Base-by-base conservation (phyloP, 2,329 filamentous ascomycete genomes). In the Aspergillus tamarii region DNA sequence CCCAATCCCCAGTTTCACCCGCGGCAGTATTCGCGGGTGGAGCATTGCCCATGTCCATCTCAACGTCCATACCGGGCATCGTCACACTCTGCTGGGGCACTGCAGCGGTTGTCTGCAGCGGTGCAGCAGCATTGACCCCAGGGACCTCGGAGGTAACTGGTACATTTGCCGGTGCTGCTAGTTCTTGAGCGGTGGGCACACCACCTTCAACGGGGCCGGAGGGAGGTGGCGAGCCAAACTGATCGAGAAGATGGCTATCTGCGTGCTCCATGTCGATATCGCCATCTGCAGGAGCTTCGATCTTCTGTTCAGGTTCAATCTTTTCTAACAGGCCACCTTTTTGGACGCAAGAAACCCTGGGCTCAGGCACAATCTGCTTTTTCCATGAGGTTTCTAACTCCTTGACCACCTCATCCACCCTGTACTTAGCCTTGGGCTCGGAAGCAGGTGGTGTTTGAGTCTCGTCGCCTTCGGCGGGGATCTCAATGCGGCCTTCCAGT, bases 301-400 rank as follows among this genome's bases (percentile, higher is more conserved):
- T 36, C 48, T 66, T 72, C 23, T 69, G 72, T 52, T 78, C 74
- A 0, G 76, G 73, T 50, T 78, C 75, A 14, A 77, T 75, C 64
- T 77, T 81, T 60, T 92, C 87, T 76, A 93, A 81, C 39, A 87
- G 86, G 2, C 93, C 93, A 56, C 93, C 93, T 71, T 91, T 91
- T 72, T 95, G 88, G 50, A 96, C 84, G 53, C 92, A 89, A 43
- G 87, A 84, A 9, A 94, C 84, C 28, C 86, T 84, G 57, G 88
- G 85, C 59, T 91, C 86, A 30, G 85, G 82, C 43, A 86, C 84
- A 50, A 92, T 87, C 66, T 87, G 88, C 61, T 88, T 88, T 21
- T 88, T 89, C n/a, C 91, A 84, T 2, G 87, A 81, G 57, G 84
- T 81, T 79, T 97, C 92, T 1, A 97, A 87, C 60, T 92, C 87